Evolutionary conservation across 2,329 filamentous ascomycete species (phyloP), one percentile per base, ranked within the genome.

Genomic region (Dissoconium aciculare): DNA sequence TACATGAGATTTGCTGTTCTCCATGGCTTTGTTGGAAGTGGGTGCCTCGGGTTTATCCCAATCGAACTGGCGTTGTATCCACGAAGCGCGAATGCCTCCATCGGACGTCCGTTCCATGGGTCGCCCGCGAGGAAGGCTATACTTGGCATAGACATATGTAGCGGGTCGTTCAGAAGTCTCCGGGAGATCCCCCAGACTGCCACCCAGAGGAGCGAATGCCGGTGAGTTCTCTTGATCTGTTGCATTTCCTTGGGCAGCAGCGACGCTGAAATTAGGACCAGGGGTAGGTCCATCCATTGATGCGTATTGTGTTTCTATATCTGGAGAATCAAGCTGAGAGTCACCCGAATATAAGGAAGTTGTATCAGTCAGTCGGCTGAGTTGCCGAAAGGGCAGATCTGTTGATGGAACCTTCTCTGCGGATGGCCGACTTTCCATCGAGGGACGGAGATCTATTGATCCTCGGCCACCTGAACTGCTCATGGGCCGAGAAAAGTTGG

Each of bases 401-500:
- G n/a, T n/a, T n/a, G n/a, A n/a, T n/a, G n/a, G n/a, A n/a, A n/a
- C n/a, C n/a, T n/a, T n/a, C n/a, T n/a, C n/a, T n/a, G n/a, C n/a
- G n/a, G n/a, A n/a, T n/a, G n/a, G n/a, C n/a, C n/a, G n/a, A 19
- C 34, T 36, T 4, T 49, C 46, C 23, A 40, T 25, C 13, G 44
- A 50, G 17, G 47, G 49, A 25, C 47, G 43, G 26, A 44, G 51
- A 17, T 61, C 55, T 28, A 53, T 53, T 3, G 58, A 59, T 10
- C 56, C 53, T 21, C 55, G 51, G 11, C 39, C 44, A 16, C 56
- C 56, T 37, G 74, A 69, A 49, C 77, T 68, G 54, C 87, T 94
- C 37, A 92, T 59, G 0, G 89, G 89, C 26, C 89, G 71, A 1
- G 89, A 95, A 54, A 95, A 95, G 56, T 98, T 95, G 58, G 79